Conservation (phyloP, 2,329 filamentous ascomycete species). For the Aspergillus pseudonomiae region DNA sequence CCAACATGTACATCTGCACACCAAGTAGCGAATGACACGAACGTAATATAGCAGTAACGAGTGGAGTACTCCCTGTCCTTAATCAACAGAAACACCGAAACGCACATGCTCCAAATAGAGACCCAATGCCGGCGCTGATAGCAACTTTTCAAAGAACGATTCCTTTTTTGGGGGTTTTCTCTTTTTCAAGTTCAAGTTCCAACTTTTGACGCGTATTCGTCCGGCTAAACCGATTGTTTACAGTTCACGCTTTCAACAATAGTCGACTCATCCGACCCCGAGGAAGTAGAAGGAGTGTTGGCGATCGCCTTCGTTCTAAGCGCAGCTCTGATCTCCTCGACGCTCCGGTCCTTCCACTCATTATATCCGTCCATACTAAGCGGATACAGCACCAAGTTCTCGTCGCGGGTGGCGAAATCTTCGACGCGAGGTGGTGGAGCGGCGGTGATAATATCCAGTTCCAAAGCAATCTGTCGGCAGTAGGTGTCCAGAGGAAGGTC, state of each 20-base stretch:
- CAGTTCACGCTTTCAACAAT: conserved; percentile 23
- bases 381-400: conserved; percentile 42
- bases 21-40: background rate
- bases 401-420: conserved; percentile 49
- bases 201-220: background rate
- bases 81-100: conserved; percentile 30
- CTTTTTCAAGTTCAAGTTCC: background rate
- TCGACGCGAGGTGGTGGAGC: conserved; percentile 54
- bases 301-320: conserved; percentile 41
- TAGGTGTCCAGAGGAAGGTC: conserved; percentile 76
- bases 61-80: conserved; percentile 8
- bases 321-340: conserved; percentile 50
- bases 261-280: conserved; percentile 27
- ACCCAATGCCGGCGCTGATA: conserved; percentile 20
- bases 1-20: background rate
- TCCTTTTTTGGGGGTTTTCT: conserved; percentile 15
- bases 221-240: conserved; percentile 25
- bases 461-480: conserved; percentile 72
- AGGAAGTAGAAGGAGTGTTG: conserved; percentile 19
- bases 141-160: conserved; percentile 8
- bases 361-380: conserved; percentile 50
- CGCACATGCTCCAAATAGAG: conserved; percentile 26
- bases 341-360: conserved; percentile 53
- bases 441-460: conserved; percentile 73
- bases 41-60: conserved; percentile 7